Evolutionary conservation across 805 yeast genomes (phyloP), one percentile per base, ranked within the genome.

Genomic region (Candida jianshihensis): DNA sequence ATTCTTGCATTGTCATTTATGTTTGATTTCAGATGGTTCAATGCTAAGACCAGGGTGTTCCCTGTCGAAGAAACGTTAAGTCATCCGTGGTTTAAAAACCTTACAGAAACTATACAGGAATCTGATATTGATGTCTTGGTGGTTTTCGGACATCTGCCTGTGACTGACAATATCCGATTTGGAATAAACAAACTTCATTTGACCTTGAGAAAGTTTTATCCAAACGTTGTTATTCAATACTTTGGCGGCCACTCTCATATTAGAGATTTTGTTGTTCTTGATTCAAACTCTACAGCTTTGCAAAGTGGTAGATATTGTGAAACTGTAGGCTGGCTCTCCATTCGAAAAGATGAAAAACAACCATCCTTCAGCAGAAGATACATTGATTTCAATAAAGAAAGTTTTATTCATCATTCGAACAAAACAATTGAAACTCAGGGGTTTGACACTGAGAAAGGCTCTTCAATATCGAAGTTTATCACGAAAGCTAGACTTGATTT

Each of bases 201-300:
- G 0, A 57, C 56, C 6, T 57, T 90, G 19, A 71, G 97, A 41
- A 40, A 54, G 19, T 61, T 59, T 19, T 82, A 73, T 48, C 90
- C 94, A 6, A 54, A 67, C 21, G 68, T 71, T 0, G 64, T 77
- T 1, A 82, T 90, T 36, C 96, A 87, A 55, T 85, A 82, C 48
- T 81, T 90, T 59, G 97, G 97, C 2, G 97, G 97, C 1, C 97
- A 90, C 59, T 78, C 94, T 20, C 97, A 90, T 54, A 77, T 90
- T 13, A 67, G 97, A 42, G 97, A 90, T 57, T 90, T 81, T 57
- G 70, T 75, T 7, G 63, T 74, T 4, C 65, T 78, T 34, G 97
- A 90, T 51, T 60, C 65, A 2, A 63, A 61, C 33, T 71, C 89
- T 18, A 76, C 84, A 0, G 96, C 81, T 0, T 59, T 90, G n/a